Evolutionary conservation across 1,139 yeast species (phyloP), one percentile per base, ranked within the genome.

Genomic region (Hyphopichia buzzinii): DNA sequence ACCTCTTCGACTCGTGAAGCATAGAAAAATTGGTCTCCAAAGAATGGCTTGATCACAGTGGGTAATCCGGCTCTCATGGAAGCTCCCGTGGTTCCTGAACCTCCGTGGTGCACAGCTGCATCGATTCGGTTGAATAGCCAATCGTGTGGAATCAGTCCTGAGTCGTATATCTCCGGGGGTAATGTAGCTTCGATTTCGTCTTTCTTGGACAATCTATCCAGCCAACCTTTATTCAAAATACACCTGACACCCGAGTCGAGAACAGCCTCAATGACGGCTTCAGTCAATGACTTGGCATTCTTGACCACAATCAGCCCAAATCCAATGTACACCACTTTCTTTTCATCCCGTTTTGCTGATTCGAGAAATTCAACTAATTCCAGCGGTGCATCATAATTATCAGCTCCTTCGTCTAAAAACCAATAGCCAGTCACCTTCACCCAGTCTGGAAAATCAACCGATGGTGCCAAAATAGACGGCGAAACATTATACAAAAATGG

Each of bases 21-120:
- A 57, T 86, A 90, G 56, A 90, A 90, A 57, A 86, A 89, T 58
- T 90, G 98, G 58, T 90, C 98, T 0, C 97, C 98, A 59, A 90
- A 90, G 53, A 92, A 90, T 2, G 98, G 97, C 56, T 90, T 90
- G 47, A 90, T 81, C 28, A 90, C 76, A 0, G 96, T 87, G 0
- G 97, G 97, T 23, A 85, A 56, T 0, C 97, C 98, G 8, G 88
- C 85, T 42, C 92, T 65, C 38, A 90, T 57, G 3, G 94, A 76
- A 0, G 97, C 96, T 8, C 98, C 98, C 0, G 97, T 89, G 0
- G 97, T 88, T 1, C 98, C 98, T 0, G 96, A 84, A 0, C 98
- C 98, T 26, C 98, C 98, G 58, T 90, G 98, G 53, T 90, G 98
- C 4, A 90, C 96, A 1, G 95, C 96, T 0, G 92, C 97, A 60